Evolutionary conservation across 805 yeast genomes (phyloP).

Genomic region (Metschnikowia aberdeeniae): DNA sequence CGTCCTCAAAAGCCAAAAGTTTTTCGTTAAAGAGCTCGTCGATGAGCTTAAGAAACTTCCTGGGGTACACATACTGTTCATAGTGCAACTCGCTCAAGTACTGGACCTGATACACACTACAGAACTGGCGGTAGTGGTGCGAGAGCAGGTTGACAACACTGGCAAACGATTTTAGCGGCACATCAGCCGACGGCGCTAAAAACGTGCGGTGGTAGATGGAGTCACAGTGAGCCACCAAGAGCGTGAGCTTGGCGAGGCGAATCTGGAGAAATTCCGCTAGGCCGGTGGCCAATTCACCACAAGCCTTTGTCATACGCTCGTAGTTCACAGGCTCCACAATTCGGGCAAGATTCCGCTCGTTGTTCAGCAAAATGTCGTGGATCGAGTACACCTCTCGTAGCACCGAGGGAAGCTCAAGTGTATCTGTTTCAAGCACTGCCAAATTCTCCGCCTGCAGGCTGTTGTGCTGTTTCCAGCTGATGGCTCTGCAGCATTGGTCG

Average conservation of each 20-base stretch:
- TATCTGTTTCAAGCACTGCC: conserved; percentile 49
- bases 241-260: conserved; percentile 24
- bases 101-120: conserved; percentile 29
- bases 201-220: conserved; percentile 5
- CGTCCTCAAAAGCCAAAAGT: conserved; percentile 27
- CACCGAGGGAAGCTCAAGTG: conserved; percentile 54
- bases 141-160: conserved; percentile 28
- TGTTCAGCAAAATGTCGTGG: conserved; percentile 32
- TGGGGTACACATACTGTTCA: conserved; percentile 37
- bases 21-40: conserved; percentile 34
- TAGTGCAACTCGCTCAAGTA: conserved; percentile 37
- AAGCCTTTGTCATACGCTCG: conserved; percentile 14
- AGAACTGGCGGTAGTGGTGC: conserved; percentile 35
- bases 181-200: neutral
- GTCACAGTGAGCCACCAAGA: conserved; percentile 17
- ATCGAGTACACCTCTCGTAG: conserved; percentile 31
- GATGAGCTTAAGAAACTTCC: conserved; percentile 29
- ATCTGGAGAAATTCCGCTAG: conserved; percentile 21
- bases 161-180: conserved; percentile 18
- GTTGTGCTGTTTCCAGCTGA: conserved; percentile 2
- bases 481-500: conserved; percentile 65
- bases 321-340: neutral
- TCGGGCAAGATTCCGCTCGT: conserved; percentile 19
- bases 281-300: no score
- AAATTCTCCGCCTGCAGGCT: conserved; percentile 34